Base-by-base conservation (phyloP, 768 basidiomycete genomes). In the Mycena leptocephala region DNA sequence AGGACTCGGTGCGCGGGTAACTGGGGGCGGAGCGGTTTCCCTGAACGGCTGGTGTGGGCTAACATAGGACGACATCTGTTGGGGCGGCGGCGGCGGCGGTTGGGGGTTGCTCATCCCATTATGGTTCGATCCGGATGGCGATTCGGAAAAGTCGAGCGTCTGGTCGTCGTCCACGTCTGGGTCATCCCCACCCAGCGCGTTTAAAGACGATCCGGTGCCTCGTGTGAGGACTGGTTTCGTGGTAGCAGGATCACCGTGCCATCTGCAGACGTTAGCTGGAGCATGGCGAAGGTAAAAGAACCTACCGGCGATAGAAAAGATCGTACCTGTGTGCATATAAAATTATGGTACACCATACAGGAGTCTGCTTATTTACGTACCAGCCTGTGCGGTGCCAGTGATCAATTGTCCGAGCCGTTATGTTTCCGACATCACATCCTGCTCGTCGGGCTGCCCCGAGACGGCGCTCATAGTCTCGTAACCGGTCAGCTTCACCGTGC, bases 361-460 rank as follows among this genome's bases (percentile, higher is more conserved):
- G 16, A 51, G 10, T 24, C 5, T 41, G 32, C 22, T 26, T 37
- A 48, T 28, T 24, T 33, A 66, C 76, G n/a, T 37, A 75, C 95
- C 95, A 95, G 20, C 94, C 94, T 39, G 89, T 88, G 70, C 91
- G 89, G 79, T 94, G 93, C 95, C 95, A 96, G 73, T 95, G 93
- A 79, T 95, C 95, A 73, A 96, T 90, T 3, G 93, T 93, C 74
- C 94, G 89, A 24, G 94, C 91, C 53, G 89, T 93, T 67, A 96
- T 88, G 79, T 93, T 95, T 9, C 93, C 95, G 18, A 95, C 91
- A 75, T 95, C 93, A 74, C 91, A 92, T 6, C 91, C 91, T 30
- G 88, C 88, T 78, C 93, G 92, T 67, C 93, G 90, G 0, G 94
- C 94, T 11, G 89, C 82, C 61, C 92, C 91, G 55, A 96, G 85